Conservation (phyloP, 352 stramenopile species). For the Pythium dissotocum region DNA sequence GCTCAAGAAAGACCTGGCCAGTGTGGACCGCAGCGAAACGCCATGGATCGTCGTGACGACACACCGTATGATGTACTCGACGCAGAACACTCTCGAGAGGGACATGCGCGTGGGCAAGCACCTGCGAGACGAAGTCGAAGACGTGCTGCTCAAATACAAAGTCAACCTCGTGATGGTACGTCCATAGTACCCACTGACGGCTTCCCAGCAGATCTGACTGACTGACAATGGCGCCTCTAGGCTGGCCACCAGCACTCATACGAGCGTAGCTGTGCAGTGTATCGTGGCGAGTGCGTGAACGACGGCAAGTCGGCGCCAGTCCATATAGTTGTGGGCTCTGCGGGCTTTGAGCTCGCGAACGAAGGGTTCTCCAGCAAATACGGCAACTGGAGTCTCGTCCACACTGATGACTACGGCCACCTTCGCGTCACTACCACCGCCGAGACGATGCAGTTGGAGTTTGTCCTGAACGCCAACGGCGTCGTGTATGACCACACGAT, state of each 20-base stretch:
- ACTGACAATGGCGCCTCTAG: conserved; percentile 22
- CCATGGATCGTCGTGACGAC: conserved; percentile 92
- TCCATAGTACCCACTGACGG: not conserved
- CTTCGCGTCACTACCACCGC: conserved; percentile 46
- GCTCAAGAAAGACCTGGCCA: conserved; percentile 74
- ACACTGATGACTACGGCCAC: conserved; percentile 72
- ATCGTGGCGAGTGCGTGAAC: conserved; percentile 54
- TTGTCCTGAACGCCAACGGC: conserved; percentile 71
- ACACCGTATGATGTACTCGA: conserved; percentile 88
- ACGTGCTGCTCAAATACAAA: conserved; percentile 74
- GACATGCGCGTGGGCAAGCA: conserved; percentile 71
- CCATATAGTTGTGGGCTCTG: conserved; percentile 79
- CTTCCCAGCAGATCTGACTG: not conserved
- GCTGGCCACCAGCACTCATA: conserved; percentile 91
- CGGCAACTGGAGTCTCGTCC: conserved; percentile 64
- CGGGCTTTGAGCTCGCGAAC: conserved; percentile 55
- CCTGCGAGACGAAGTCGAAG: conserved; percentile 88
- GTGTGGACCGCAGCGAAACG: conserved; percentile 77
- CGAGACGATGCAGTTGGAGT: conserved; percentile 53
- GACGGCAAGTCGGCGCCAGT: conserved; percentile 57
- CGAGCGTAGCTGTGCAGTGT: conserved; percentile 83
- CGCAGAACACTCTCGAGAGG: conserved; percentile 48
- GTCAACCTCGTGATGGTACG: conserved; percentile 89
- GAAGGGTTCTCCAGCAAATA: conserved; percentile 56
- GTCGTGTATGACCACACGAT: conserved; percentile 63